Conservation (phyloP, 2,329 filamentous ascomycete genomes). For the Ceratocystis variospora region DNA sequence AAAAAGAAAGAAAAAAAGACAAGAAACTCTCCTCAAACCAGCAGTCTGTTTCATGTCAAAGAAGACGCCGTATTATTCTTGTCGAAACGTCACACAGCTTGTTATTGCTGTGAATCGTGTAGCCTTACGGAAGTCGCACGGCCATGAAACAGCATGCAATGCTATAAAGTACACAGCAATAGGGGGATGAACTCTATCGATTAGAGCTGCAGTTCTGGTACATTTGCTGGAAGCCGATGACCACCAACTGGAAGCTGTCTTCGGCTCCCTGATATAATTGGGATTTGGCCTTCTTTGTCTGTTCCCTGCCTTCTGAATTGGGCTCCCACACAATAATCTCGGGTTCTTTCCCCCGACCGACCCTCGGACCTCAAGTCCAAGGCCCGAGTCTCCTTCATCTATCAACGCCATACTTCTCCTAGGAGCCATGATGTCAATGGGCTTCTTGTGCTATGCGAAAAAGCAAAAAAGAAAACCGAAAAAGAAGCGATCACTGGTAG, state of each 20-base stretch:
- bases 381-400: not conserved
- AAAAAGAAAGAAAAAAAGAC: conserved; percentile 4
- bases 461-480: not conserved
- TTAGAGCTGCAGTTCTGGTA: not conserved
- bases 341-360: not conserved
- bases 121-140: conserved; percentile 4
- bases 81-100: conserved; percentile 5
- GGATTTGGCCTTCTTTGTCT: not conserved
- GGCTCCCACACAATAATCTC: not conserved
- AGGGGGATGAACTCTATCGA: not conserved
- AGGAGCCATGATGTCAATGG: not conserved
- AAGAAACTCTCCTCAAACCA: not conserved
- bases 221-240: not conserved
- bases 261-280: too few relatives aligned
- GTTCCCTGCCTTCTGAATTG: not conserved
- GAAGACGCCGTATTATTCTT: conserved; percentile 2
- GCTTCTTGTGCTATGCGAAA: not conserved
- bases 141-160: not conserved
- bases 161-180: not conserved
- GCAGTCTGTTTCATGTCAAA: not conserved
- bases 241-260: not conserved
- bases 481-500: too few relatives aligned
- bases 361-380: not conserved
- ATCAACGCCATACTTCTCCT: not conserved
- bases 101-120: not conserved